Evolutionary conservation across 2,329 filamentous ascomycete species (phyloP), one percentile per base, ranked within the genome.

Genomic region (Fusarium sp.): DNA sequence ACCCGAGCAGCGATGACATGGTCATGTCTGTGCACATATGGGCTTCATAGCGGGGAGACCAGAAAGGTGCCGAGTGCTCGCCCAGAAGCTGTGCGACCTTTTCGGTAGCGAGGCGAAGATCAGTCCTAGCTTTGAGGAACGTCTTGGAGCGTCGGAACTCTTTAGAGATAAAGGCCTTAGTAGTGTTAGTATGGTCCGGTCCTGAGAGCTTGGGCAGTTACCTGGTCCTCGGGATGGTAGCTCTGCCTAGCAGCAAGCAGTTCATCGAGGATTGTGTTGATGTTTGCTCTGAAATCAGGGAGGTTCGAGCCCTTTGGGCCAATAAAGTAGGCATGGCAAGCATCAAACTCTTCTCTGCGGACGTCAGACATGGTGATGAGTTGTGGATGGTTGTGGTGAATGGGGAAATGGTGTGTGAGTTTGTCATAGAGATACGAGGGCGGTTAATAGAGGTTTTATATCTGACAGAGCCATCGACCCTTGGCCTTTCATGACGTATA

Each of bases 1-100:
- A 81, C 1, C 80, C 80, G 4, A 81, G 70, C 3, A 81, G 48
- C 1, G 76, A 73, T 0, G 79, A 70, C 76, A 81, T 81, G 42
- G 70, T 75, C 65, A 80, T 44, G 53, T 81, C 76, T 19, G 74
- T 77, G 45, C 72, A 76, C 80, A 83, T 82, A 52, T 83, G 80
- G 5, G 72, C 80, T 42, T 79, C 73, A 65, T 83, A 83, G 0
- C 79, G 74, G 1, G 80, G 77, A 1, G 75, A 79, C 77, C 79
- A 82, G 61, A 79, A 81, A 0, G 80, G 80, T 6, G 81, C 77
- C 1, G 77, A 80, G 44, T 77, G 74, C 38, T 74, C 70, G n/a
- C 77, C 78, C 3, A 82, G 64, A 9, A 80, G 65, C 4, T 74
- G 64, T 5, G 77, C 73, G 2, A 76, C 73, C 40, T 72, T 73